Base-by-base conservation (phyloP, 75 land plant species). In the Sequoiadendron giganteum region DNA sequence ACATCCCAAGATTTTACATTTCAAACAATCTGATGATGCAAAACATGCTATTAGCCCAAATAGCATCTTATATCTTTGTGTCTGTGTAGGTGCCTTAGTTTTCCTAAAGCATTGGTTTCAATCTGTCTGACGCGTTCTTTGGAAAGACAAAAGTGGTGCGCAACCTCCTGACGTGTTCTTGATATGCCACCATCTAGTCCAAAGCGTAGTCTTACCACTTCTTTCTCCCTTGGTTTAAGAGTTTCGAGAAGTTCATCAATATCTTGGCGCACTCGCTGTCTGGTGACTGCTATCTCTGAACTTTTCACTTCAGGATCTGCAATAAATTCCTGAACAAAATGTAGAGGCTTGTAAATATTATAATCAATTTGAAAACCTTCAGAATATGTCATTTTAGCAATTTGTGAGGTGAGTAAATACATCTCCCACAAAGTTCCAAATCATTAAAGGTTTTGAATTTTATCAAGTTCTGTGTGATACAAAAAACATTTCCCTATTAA, bases 91-190 rank as follows among this genome's bases (percentile, higher is more conserved):
- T 91, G 92, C 89, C 89, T 94, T 42, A 97, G 86, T 88, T 97
- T 97, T 21, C 95, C 83, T 84, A 97, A 93, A 3, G 97, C 99
- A 82, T 87, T 91, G 13, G 92, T 91, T 89, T 97, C 99, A 34
- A 97, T 92, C 88, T 97, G 99, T 87, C 99, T 88, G 40, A 97
- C 92, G 84, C 99, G 90, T 85, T 97, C 99, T 68, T 96, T 93
- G 49, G 96, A 94, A 13, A 97, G 93, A 82, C 93, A 93, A 94
- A 94, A 93, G 32, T 84, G 43, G 58, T 89, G 90, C 2, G 98
- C 98, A 55, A 98, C 94, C 87, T 98, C 99, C 86, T 96, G 95
- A 87, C 96, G 86, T 14, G 99, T 96, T 70, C 91, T 95, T 87
- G 90, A 88, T 88, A 96, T 94, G 42, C 98, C 98, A 92, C 95